Evolutionary conservation across 768 basidiomycete species (phyloP), one percentile per base, ranked within the genome.

Genomic region (Kwoniella dendrophila): DNA sequence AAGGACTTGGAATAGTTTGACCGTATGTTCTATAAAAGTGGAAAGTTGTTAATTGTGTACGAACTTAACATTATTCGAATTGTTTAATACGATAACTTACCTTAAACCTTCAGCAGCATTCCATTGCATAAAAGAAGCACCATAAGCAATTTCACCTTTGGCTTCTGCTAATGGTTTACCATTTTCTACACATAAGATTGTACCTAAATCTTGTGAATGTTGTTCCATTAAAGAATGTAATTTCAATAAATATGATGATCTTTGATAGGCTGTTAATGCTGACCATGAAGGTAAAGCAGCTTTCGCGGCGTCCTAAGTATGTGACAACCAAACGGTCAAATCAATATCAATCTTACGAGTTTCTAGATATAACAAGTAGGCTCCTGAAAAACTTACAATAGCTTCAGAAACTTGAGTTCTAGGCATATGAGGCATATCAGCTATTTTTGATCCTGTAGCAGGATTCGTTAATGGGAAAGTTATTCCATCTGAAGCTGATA

Each of bases 21-120:
- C 96, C 96, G 72, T 96, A 94, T 27, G 87, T 87, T 40, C 96
- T 85, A 36, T 95, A 84, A 32, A 92, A 18, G n/a, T n/a, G n/a
- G n/a, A n/a, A n/a, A n/a, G n/a, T n/a, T n/a, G n/a, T n/a, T n/a
- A n/a, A n/a, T n/a, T n/a, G n/a, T n/a, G n/a, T n/a, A n/a, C n/a
- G n/a, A n/a, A n/a, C n/a, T n/a, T n/a, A n/a, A n/a, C n/a, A n/a
- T n/a, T n/a, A n/a, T n/a, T n/a, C n/a, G n/a, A n/a, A n/a, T n/a
- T n/a, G n/a, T n/a, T n/a, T n/a, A n/a, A n/a, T n/a, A n/a, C n/a
- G n/a, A n/a, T 1, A 12, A 56, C 62, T 43, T 43, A 64, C 67
- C 68, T 55, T 16, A 74, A 49, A 2, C 68, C 66, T 54, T 74
- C 73, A 0, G 56, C 70, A 16, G 66, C 59, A 52, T 69, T 71